These are phyloP conservation scores for Saitozyma sp. DNA, from an alignment of 768 basidiomycete species.

Conservation along the genomic window DNA sequence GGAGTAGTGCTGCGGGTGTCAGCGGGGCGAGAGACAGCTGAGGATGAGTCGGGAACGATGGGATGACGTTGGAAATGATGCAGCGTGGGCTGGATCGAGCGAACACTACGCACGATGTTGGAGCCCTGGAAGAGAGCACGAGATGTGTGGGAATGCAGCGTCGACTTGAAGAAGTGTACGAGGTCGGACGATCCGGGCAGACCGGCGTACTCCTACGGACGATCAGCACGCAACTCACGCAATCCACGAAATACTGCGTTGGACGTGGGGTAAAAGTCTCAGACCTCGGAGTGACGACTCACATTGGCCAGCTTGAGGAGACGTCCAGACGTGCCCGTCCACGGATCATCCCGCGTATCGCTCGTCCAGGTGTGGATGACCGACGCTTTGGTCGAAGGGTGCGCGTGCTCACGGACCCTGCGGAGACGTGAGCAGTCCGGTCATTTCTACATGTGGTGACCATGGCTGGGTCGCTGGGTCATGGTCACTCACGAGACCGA, in stretches of 20 bases:
- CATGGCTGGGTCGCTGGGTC: too few species aligned
- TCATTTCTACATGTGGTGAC: too few species aligned
- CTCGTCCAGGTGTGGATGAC: constrained; percentile 72
- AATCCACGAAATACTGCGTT: neutral
- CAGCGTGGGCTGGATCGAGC: constrained; percentile 71
- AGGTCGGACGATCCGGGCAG: constrained; percentile 66
- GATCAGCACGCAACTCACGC: constrained; percentile 2
- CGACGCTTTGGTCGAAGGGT: constrained; percentile 76
- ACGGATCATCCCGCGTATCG: constrained; percentile 73
- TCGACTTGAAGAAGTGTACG: constrained; percentile 71
- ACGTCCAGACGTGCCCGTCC: constrained; percentile 65
- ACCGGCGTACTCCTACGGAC: constrained; percentile 63
- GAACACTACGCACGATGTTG: constrained; percentile 60
- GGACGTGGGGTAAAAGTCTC: too few species aligned
- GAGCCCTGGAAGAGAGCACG: constrained; percentile 62
- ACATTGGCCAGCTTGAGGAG: constrained; percentile 63
- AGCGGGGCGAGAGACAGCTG: constrained; percentile 38
- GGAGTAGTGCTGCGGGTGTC: constrained; percentile 64
- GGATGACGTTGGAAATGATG: constrained; percentile 66
- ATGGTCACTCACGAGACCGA: constrained; percentile 67
- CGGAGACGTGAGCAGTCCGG: constrained; percentile 1
- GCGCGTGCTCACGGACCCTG: constrained; percentile 82
- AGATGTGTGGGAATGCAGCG: constrained; percentile 67
- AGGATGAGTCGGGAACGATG: constrained; percentile 63
- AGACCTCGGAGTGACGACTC: neutral